Percentiles rank a stretch among this genome's conserved stretches.
Evolutionary conservation across 2,329 filamentous ascomycete species (phyloP).

Genomic region (Xylariaceae sp.): DNA sequence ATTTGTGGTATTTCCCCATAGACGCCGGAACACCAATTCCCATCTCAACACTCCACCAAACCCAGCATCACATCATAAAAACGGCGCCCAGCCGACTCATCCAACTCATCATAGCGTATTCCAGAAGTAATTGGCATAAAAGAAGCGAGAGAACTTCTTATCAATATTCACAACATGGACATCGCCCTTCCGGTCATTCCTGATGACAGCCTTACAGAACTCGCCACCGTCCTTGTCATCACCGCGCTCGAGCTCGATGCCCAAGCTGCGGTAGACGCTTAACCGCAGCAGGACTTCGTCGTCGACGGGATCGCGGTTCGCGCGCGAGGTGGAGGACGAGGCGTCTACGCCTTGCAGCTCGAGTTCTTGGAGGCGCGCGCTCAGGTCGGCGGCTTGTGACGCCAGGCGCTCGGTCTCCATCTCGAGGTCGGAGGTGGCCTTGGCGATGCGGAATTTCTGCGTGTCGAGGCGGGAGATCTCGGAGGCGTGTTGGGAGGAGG

Average conservation of each 20-base stretch:
- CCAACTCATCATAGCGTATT: conserved; percentile 59
- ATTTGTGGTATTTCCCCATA: conserved; percentile 26
- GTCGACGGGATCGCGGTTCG: conserved; percentile 46
- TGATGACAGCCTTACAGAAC: conserved; percentile 79
- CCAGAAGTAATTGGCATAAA: conserved; percentile 97
- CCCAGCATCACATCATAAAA: too few species aligned
- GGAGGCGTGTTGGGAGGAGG: conserved; percentile 73
- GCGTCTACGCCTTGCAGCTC: conserved; percentile 83
- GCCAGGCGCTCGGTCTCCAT: conserved; percentile 92
- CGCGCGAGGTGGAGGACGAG: too few species aligned
- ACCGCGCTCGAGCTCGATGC: conserved; percentile 81
- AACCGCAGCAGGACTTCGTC: conserved; percentile 70
- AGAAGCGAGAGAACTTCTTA: conserved; percentile 83
- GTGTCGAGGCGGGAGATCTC: conserved; percentile 86
- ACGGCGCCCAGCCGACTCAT: too few species aligned
- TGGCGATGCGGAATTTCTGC: conserved; percentile 91
- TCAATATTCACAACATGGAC: conserved; percentile 95
- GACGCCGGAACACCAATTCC: conserved; percentile 14
- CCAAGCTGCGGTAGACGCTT: conserved; percentile 85
- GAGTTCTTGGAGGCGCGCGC: conserved; percentile 71
- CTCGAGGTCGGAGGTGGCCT: conserved; percentile 82
- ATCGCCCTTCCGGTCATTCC: conserved; percentile 82
- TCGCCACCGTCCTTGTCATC: conserved; percentile 71
- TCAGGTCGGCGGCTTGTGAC: conserved; percentile 70
- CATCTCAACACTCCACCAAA: conserved; percentile 8